A percentile compares a stretch with the other conserved stretches of the same genome.
Evolutionary conservation across 2,329 filamentous ascomycete species (phyloP).

Genomic region (Sarocladium oryzae): DNA sequence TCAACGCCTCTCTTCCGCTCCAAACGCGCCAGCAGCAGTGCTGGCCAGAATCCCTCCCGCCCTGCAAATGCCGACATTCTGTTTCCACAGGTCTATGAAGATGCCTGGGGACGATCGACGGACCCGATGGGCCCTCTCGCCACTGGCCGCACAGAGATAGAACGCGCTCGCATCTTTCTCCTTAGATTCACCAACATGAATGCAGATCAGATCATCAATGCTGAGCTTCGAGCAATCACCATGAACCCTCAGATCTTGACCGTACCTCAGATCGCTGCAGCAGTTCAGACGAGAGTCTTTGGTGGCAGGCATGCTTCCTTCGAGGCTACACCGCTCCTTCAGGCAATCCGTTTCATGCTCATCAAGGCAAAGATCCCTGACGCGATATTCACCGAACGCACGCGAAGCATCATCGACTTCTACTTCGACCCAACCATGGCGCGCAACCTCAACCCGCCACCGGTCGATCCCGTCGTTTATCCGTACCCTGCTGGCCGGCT

Average conservation of each 20-base stretch:
- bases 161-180: slow-evolving; percentile 24
- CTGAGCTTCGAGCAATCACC: slow-evolving; percentile 22
- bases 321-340: slow-evolving; percentile 22
- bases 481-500: slow-evolving; percentile 22
- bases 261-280: slow-evolving; percentile 21
- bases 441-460: slow-evolving; percentile 18
- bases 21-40: not conserved
- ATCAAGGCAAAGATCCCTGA: slow-evolving; percentile 22
- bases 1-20: slow-evolving; percentile 1
- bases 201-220: slow-evolving; percentile 16
- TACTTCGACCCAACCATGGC: slow-evolving; percentile 28
- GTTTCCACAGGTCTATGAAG: slow-evolving; percentile 10
- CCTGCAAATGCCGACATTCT: slow-evolving; percentile 3
- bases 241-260: slow-evolving; percentile 18
- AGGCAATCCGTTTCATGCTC: slow-evolving; percentile 27
- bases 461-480: slow-evolving; percentile 19
- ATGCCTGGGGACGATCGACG: slow-evolving; percentile 7
- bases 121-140: not conserved
- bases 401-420: slow-evolving; percentile 24
- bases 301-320: slow-evolving; percentile 23
- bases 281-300: slow-evolving; percentile 22
- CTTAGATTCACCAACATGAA: slow-evolving; percentile 21
- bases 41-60: not conserved
- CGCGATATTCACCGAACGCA: slow-evolving; percentile 11
- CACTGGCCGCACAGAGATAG: slow-evolving; percentile 10